Base-by-base conservation (phyloP, 2,329 filamentous ascomycete genomes). In the Cadophora gregata region DNA sequence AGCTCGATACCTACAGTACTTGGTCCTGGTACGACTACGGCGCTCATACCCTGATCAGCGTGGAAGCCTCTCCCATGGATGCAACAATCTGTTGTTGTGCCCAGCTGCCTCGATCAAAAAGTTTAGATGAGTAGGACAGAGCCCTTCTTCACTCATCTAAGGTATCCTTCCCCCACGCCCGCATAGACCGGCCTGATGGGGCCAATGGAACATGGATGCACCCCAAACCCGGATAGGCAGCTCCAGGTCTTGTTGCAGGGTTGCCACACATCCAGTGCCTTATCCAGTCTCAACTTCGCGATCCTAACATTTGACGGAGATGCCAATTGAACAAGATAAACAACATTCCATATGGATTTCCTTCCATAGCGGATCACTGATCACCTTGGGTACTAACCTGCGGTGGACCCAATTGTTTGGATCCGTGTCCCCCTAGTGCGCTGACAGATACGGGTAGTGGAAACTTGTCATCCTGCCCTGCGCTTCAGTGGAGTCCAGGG, bases 181-280 rank as follows among this genome's bases (percentile, higher is more conserved):
- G 27, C 50, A 53, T 36, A 24, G 55, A 42, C 31, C 12, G 53
- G 55, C 33, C 31, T 38, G 31, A 42, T 58, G 55, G 33, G 55
- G 55, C 33, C 25, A 19, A 53, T 33, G 55, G 55, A 16, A 27
- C 53, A 58, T 33, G 51, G n/a, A 56, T n/a, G n/a, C n/a, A 56
- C 36, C 24, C n/a, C 51, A 51, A 8, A 16, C 53, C 31, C 31
- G 25, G 47, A 29, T 29, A 59, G 55, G 55, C 55, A 59, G 55
- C 55, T 58, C 53, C 55, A 59, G 55, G 33, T 58, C 53, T 58
- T 58, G 31, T 27, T 42, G 24, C 25, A 59, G 24, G 56, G 56
- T 59, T 59, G 58, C 36, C 38, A 48, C 38, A 31, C 16, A 31
- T 16, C 6, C 24, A 19, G 24, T 27, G 24, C 6, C 27, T 33